Base-by-base conservation (phyloP, 345 rosid species). In the Linum usitatissimum region DNA sequence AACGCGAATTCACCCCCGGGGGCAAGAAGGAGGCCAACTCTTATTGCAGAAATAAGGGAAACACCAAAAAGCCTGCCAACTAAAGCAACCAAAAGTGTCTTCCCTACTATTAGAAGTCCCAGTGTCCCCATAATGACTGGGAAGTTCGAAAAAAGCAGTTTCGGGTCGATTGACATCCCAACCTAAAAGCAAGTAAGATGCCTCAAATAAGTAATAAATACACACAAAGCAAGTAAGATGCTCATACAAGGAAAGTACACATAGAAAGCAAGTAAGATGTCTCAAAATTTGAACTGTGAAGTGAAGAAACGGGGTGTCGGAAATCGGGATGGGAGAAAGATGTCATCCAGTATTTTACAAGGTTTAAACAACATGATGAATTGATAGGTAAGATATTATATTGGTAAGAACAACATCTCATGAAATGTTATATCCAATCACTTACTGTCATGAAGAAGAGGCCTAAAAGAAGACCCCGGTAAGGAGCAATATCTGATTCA, bases 1-100 rank as follows among this genome's bases (percentile, higher is more conserved):
- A 92, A 92, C 59, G 98, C 98, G 56, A 92, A 92, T 70, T 92
- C 98, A 72, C 98, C 98, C 42, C 98, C 98, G 1, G 98, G 98
- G 67, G 98, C 98, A 54, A 92, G 93, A 80, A 92, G 95, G 73
- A 92, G 95, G 66, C 98, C 98, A 21, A 72, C 84, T 76, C 98
- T 83, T 68, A 84, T 75, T 55, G 94, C 93, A 73, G 98, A 83
- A 76, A 92, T 83, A 59, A 87, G 64, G 39, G 98, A 92, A 72
- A 92, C 70, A 60, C 98, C 98, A 61, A 92, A 92, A 68, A 84
- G 38, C 68, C 62, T 86, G n/a, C 97, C 98, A 67, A 92, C 81
- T 34, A 84, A 60, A 13, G 84, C 81, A 59, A 92, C 91, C 79
- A 92, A 73, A 67, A 80, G 6, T 64, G 91, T 79, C 88, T 92